Evolutionary conservation across 495 filamentous ascomycete genomes (phyloP).

Genomic region (Aspergillus campestris): DNA sequence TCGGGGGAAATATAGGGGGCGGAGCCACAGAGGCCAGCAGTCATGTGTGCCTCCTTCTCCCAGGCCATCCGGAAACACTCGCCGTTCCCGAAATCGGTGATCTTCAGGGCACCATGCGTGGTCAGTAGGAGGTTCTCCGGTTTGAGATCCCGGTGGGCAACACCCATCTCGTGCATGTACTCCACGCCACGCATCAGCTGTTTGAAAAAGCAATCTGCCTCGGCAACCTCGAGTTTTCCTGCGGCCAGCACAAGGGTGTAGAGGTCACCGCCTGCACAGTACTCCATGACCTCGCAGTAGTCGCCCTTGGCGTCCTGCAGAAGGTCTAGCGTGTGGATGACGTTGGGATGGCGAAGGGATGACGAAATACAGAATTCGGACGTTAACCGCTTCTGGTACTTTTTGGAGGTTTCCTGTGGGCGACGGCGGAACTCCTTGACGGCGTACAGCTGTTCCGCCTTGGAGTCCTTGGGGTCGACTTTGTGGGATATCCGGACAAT

Average conservation of each 20-base stretch:
- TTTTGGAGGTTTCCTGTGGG: conserved; percentile 87
- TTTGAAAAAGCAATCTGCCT: conserved; percentile 99
- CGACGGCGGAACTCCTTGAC: conserved; percentile 97
- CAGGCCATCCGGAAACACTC: conserved; percentile 99
- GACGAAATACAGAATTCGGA: conserved; percentile 99
- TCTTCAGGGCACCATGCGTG: conserved; percentile 89
- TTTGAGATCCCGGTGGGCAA: conserved; percentile 94
- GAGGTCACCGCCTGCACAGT: conserved; percentile 91
- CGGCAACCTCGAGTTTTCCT: conserved; percentile 83
- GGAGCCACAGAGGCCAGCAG: conserved; percentile 88
- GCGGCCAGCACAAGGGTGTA: conserved; percentile 91
- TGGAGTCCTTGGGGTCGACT: conserved; percentile 69
- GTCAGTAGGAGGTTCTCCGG: conserved; percentile 95
- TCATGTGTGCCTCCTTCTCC: conserved; percentile 98
- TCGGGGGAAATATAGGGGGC: conserved; percentile 97
- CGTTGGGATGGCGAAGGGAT: conserved; percentile 90
- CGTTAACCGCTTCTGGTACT: conserved; percentile 97
- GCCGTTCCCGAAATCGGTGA: conserved; percentile 98
- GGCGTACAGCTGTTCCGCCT: conserved; percentile 83
- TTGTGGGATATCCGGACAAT: conserved; percentile 99
- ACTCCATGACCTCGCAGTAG: conserved; percentile 99
- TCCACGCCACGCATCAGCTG: conserved; percentile 99
- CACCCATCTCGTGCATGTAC: conserved; percentile 99
- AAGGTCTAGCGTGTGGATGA: conserved; percentile 95
- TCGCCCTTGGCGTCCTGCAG: conserved; percentile 94